Conservation (phyloP, 257 asterid species). For the Craterostigma plantagineum region DNA sequence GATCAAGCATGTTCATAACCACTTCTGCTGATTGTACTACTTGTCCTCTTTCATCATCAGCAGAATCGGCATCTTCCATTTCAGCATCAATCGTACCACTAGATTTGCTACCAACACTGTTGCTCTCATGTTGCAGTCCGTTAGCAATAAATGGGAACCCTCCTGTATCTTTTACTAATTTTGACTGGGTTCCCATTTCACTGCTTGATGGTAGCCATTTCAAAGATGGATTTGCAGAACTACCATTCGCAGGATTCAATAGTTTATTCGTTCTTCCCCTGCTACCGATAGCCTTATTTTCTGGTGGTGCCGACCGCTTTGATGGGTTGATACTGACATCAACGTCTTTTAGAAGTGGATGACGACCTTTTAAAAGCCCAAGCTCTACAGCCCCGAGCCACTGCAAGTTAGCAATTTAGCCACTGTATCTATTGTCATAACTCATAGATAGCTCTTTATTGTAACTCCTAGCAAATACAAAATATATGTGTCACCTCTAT, state of each 20-base stretch:
- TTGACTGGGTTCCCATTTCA: conserved; percentile 12
- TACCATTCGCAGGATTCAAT: conserved; percentile 20
- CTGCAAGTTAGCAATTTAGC: conserved; percentile 25
- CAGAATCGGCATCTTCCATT: conserved; percentile 18
- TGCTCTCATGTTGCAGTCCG: conserved; percentile 15
- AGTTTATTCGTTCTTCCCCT: conserved; percentile 17
- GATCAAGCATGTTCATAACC: conserved; percentile 73
- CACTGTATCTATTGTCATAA: conserved; percentile 6
- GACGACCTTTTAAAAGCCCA: conserved; percentile 93
- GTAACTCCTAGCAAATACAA: conserved; percentile 4
- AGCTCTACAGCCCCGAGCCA: conserved; percentile 96
- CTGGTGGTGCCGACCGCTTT: conserved; percentile 32
- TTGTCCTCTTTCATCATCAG: conserved; percentile 45
- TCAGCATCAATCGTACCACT: conserved; percentile 20
- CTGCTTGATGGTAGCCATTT: conserved; percentile 14
- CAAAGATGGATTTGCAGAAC: conserved; percentile 16
- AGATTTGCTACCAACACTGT: conserved; percentile 9
- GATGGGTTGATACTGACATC: conserved; percentile 64
- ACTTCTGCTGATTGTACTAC: conserved; percentile 55
- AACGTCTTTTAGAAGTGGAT: conserved; percentile 76
- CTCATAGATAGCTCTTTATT: not conserved
- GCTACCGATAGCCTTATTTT: conserved; percentile 18
- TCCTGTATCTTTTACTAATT: conserved; percentile 16
- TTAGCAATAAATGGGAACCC: conserved; percentile 10
- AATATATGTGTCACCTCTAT: conserved; percentile 45